phyloP scores from a whole-genome alignment of 306 rosid genomes.

The Trichosanthes cucumerina region DNA sequence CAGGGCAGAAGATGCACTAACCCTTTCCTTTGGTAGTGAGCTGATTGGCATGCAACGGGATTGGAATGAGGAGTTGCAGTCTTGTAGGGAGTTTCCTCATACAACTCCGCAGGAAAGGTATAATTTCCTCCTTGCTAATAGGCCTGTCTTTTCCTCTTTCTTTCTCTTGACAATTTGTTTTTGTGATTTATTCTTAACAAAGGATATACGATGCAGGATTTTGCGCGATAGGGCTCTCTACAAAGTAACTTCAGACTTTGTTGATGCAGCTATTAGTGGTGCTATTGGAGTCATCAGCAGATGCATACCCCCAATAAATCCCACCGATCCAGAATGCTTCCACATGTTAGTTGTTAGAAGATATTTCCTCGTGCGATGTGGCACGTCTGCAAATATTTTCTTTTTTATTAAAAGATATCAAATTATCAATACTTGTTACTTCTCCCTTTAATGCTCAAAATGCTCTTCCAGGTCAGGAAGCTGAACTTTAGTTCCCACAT shows the following conservation, averaged over 20 bases:
- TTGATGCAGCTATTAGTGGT: slow-evolving; percentile 89
- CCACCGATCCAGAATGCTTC: slow-evolving; percentile 98
- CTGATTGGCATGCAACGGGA: slow-evolving; percentile 98
- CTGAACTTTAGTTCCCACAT: background rate
- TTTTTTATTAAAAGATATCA: background rate
- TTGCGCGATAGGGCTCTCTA: slow-evolving; percentile 97
- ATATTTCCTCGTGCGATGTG: background rate
- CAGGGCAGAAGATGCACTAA: slow-evolving; percentile 84
- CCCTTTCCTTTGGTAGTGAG: slow-evolving; percentile 90
- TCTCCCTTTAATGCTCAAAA: background rate
- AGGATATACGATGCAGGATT: slow-evolving; percentile 40
- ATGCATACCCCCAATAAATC: slow-evolving; percentile 97
- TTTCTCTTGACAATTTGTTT: slow-evolving; percentile 11
- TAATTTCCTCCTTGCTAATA: background rate
- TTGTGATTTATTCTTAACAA: slow-evolving; percentile 1
- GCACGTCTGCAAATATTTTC: background rate
- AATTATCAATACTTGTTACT: background rate
- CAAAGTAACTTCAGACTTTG: slow-evolving; percentile 97
- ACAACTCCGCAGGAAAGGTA: slow-evolving; percentile 91
- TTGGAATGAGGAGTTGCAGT: slow-evolving; percentile 99
- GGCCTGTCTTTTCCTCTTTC: slow-evolving; percentile 7
- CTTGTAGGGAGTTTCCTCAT: slow-evolving; percentile 96
- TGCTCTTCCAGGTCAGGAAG: background rate
- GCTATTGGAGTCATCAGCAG: slow-evolving; percentile 90
- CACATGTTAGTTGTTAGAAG: slow-evolving; percentile 74